Evolutionary conservation across 208 protist genomes (phyloP).

Genomic region (Trypanosoma mega): DNA sequence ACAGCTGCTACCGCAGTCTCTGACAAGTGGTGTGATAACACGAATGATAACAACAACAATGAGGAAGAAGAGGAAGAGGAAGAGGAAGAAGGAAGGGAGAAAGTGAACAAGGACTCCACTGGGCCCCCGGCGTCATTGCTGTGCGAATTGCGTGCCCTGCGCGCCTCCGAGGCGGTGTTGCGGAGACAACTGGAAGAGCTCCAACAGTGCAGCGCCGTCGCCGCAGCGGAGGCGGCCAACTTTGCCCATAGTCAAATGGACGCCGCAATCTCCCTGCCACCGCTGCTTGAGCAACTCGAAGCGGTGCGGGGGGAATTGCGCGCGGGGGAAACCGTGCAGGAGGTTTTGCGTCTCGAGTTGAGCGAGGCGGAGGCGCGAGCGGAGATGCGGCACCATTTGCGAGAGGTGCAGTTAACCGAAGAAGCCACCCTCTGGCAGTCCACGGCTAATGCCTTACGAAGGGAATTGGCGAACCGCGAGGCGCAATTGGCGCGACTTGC

Average conservation of each 20-base stretch:
- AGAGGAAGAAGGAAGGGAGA: no score
- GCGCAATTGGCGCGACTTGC: no score
- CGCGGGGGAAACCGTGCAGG: constrained; percentile 20
- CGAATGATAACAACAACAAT: neutral
- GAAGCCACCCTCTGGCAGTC: constrained; percentile 21
- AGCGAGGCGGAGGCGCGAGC: constrained; percentile 26
- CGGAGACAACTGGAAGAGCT: constrained; percentile 38
- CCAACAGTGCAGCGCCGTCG: constrained; percentile 17
- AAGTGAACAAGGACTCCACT: no score
- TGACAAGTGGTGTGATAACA: no score
- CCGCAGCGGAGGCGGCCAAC: constrained; percentile 18
- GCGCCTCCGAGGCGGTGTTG: constrained; percentile 47
- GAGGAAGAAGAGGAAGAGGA: constrained; percentile 36
- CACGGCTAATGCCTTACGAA: no score
- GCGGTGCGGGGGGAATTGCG: constrained; percentile 14
- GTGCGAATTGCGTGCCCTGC: constrained; percentile 58
- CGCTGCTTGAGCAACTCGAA: constrained; percentile 26
- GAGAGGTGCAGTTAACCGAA: constrained; percentile 29
- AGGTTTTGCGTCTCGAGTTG: constrained; percentile 26
- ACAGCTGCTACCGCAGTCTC: neutral
- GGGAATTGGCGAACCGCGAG: no score
- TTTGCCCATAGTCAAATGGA: constrained; percentile 22
- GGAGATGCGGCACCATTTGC: constrained; percentile 22
- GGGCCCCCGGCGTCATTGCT: constrained; percentile 46
- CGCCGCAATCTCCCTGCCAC: constrained; percentile 11